Evolutionary conservation across 1,139 yeast genomes (phyloP).

Genomic region (Citeromyces hawaiiensis): DNA sequence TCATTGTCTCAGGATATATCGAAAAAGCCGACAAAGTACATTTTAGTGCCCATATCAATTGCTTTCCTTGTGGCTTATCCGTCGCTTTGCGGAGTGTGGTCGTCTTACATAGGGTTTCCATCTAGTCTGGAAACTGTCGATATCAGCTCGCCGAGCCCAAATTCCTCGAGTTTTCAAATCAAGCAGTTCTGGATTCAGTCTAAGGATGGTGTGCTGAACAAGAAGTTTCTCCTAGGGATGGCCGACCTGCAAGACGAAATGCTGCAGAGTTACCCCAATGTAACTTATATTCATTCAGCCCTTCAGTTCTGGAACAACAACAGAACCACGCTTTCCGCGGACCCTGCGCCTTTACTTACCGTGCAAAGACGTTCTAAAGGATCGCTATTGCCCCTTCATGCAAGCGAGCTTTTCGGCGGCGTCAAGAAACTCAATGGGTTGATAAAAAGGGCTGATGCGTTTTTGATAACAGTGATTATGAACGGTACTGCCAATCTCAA

Average conservation of each 20-base stretch:
- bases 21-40: conserved; percentile 26
- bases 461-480: neutral
- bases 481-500: neutral
- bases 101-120: conserved; percentile 7
- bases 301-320: conserved; percentile 21
- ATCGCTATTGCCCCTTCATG: neutral
- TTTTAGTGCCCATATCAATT: conserved; percentile 36
- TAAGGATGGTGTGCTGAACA: conserved; percentile 5
- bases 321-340: conserved; percentile 12
- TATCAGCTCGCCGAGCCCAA: conserved; percentile 5
- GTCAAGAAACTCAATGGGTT: neutral
- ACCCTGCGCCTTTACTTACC: conserved; percentile 6
- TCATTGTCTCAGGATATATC: conserved; percentile 12
- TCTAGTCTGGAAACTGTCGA: conserved; percentile 3
- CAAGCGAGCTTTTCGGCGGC: neutral
- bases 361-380: neutral
- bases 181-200: conserved; percentile 20
- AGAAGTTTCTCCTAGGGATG: conserved; percentile 14
- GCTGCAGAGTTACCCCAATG: conserved; percentile 1
- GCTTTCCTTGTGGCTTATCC: conserved; percentile 41
- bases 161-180: conserved; percentile 9
- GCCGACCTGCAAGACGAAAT: conserved; percentile 5
- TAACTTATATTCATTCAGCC: conserved; percentile 21
- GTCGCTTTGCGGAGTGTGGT: conserved; percentile 21
- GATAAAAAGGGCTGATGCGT: neutral